Percentiles rank a stretch among this genome's conserved stretches.
These are phyloP conservation scores for Corynespora cassiicola DNA, from an alignment of 2,329 filamentous ascomycete species.

Conservation along the genomic window DNA sequence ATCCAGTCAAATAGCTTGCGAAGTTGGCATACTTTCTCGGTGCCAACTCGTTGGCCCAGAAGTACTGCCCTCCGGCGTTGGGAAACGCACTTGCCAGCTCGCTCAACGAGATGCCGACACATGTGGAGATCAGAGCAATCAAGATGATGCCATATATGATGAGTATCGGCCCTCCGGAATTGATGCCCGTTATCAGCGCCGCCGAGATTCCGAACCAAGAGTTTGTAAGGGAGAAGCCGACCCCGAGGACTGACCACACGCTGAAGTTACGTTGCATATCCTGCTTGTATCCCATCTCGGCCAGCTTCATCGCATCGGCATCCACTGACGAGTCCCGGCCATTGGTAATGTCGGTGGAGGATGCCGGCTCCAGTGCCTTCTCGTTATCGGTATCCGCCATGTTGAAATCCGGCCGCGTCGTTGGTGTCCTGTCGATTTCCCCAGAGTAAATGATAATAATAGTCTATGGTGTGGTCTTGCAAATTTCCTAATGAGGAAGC, in stretches of 20 bases:
- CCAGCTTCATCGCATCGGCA: slow-evolving; percentile 52
- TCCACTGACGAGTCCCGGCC: slow-evolving; percentile 26
- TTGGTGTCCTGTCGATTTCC: no score
- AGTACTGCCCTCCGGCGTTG: slow-evolving; percentile 60
- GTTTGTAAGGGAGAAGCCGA: slow-evolving; percentile 59
- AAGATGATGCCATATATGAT: slow-evolving; percentile 59
- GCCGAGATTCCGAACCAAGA: slow-evolving; percentile 60
- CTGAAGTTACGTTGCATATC: slow-evolving; percentile 57
- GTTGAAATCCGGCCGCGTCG: no score
- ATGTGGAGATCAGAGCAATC: slow-evolving; percentile 53
- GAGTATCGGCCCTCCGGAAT: slow-evolving; percentile 56
- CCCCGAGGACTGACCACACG: slow-evolving; percentile 57
- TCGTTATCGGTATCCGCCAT: slow-evolving; percentile 17
- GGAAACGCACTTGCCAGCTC: slow-evolving; percentile 58
- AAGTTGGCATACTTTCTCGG: slow-evolving; percentile 54
- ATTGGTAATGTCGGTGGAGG: slow-evolving; percentile 17
- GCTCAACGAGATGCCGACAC: slow-evolving; percentile 54
- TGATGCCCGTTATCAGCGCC: slow-evolving; percentile 58
- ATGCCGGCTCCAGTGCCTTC: slow-evolving; percentile 15
- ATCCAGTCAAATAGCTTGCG: slow-evolving; percentile 56
- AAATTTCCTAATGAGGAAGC: not conserved
- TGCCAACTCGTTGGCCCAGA: slow-evolving; percentile 58
- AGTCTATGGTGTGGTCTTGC: no score
- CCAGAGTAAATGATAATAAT: no score
- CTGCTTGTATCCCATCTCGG: slow-evolving; percentile 57